Evolutionary conservation across 805 yeast species (phyloP).

Genomic region (Metschnikowia lunata): DNA sequence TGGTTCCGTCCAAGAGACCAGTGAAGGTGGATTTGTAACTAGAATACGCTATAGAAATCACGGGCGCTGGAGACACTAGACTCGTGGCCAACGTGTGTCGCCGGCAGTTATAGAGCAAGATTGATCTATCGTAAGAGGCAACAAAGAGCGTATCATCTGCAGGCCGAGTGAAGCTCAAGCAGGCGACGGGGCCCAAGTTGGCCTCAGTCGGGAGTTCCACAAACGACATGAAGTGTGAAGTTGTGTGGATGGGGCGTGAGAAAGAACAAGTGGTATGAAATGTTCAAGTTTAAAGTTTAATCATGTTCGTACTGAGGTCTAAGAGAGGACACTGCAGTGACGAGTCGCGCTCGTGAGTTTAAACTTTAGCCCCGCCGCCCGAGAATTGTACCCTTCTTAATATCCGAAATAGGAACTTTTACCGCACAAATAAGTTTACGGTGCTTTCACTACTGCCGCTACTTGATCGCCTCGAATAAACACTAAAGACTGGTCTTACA

Average conservation of each 20-base stretch:
- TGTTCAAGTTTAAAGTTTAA: too few relatives aligned
- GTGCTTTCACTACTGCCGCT: too few relatives aligned
- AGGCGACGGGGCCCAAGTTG: constrained; percentile 5
- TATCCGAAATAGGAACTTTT: neutral
- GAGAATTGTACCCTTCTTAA: neutral
- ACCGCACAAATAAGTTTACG: neutral
- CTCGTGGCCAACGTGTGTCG: constrained; percentile 3
- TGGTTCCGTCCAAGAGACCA: constrained; percentile 54
- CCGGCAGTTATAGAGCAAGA: constrained; percentile 11
- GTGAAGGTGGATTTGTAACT: constrained; percentile 33
- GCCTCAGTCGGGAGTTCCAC: constrained; percentile 10
- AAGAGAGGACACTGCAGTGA: too few relatives aligned
- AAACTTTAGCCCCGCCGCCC: neutral
- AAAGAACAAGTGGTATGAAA: too few relatives aligned
- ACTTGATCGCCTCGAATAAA: too few relatives aligned
- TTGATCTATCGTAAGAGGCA: constrained; percentile 8
- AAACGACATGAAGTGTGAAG: constrained; percentile 7
- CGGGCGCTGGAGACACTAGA: constrained; percentile 16
- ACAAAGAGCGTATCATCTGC: constrained; percentile 12
- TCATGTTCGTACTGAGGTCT: too few relatives aligned
- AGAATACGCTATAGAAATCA: constrained; percentile 27
- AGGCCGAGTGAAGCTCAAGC: constrained; percentile 5
- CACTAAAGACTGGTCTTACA: too few relatives aligned
- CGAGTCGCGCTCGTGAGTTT: too few relatives aligned
- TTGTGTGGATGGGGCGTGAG: too few relatives aligned